phyloP scores from a whole-genome alignment of 305 asterid species.

The Lippia alba region DNA sequence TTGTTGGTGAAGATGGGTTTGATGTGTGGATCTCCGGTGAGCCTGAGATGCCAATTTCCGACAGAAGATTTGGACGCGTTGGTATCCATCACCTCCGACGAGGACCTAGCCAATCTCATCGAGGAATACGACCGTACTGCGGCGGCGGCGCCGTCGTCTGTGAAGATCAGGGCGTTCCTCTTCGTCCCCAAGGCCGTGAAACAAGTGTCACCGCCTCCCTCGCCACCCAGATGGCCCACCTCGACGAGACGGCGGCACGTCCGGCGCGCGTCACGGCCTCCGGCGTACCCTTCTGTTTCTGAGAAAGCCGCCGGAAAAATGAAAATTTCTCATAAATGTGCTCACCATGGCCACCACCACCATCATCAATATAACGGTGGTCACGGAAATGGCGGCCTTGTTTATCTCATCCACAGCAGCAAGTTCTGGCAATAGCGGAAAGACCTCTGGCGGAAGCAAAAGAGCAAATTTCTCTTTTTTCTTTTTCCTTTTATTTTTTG shows the following conservation, averaged over 20 bases:
- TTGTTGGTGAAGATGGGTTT: constrained; percentile 65
- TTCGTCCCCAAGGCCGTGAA: constrained; percentile 52
- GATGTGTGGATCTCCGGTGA: constrained; percentile 70
- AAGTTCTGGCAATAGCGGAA: constrained; percentile 49
- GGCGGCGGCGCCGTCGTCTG: constrained; percentile 38
- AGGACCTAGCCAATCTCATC: constrained; percentile 72
- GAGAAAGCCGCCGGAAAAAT: constrained; percentile 35
- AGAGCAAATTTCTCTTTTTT: not conserved
- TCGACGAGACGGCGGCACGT: constrained; percentile 34
- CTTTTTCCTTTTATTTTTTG: not conserved
- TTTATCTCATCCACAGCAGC: constrained; percentile 52
- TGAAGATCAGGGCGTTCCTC: constrained; percentile 76
- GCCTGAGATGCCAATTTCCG: constrained; percentile 77
- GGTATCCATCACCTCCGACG: constrained; percentile 74
- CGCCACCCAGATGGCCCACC: constrained; percentile 43
- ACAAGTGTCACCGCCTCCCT: constrained; percentile 52
- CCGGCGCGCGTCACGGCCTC: constrained; percentile 47
- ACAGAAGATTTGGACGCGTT: constrained; percentile 82
- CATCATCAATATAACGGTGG: constrained; percentile 38
- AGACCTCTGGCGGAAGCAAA: constrained; percentile 16
- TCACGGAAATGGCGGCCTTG: constrained; percentile 45
- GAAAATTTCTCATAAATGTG: constrained; percentile 42
- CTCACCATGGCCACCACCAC: constrained; percentile 39
- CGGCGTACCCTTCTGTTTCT: constrained; percentile 46
- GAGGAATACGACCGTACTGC: constrained; percentile 76